Conservation (phyloP, 2,329 filamentous ascomycete species). For the Sphaceloma murrayae region DNA sequence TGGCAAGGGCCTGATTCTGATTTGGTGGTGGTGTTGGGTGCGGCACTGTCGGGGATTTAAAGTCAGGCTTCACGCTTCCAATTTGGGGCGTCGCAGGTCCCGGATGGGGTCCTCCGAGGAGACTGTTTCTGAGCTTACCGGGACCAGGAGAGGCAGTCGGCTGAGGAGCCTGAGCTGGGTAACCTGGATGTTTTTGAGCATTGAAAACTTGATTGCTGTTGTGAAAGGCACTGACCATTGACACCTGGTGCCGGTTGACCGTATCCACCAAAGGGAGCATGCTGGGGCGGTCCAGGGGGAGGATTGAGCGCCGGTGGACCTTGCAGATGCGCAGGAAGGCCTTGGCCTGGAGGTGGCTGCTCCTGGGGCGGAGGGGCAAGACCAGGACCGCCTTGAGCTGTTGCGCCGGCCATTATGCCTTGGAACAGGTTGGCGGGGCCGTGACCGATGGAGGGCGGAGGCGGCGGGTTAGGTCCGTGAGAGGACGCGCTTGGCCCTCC, state of each 20-base stretch:
- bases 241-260: constrained; percentile 47
- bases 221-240: constrained; percentile 44
- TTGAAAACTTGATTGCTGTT: too few relatives aligned
- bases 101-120: constrained; percentile 42
- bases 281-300: constrained; percentile 50
- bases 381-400: constrained; percentile 71
- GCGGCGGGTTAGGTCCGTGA: constrained; percentile 71
- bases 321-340: constrained; percentile 55
- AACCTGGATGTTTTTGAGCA: constrained; percentile 42
- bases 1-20: constrained; percentile 26
- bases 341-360: constrained; percentile 46
- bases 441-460: constrained; percentile 76
- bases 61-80: constrained; percentile 77
- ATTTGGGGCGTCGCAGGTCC: constrained; percentile 86
- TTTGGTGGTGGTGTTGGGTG: constrained; percentile 62
- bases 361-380: constrained; percentile 60
- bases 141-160: constrained; percentile 81
- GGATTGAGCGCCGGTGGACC: constrained; percentile 58
- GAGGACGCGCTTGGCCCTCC: constrained; percentile 55
- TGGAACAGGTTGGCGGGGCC: constrained; percentile 86
- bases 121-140: constrained; percentile 55
- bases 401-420: constrained; percentile 86
- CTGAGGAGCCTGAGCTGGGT: constrained; percentile 72
- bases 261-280: constrained; percentile 61
- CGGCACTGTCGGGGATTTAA: constrained; percentile 79